Conservation (phyloP, 2,329 filamentous ascomycete species). For the Paecilomyces niveus region DNA sequence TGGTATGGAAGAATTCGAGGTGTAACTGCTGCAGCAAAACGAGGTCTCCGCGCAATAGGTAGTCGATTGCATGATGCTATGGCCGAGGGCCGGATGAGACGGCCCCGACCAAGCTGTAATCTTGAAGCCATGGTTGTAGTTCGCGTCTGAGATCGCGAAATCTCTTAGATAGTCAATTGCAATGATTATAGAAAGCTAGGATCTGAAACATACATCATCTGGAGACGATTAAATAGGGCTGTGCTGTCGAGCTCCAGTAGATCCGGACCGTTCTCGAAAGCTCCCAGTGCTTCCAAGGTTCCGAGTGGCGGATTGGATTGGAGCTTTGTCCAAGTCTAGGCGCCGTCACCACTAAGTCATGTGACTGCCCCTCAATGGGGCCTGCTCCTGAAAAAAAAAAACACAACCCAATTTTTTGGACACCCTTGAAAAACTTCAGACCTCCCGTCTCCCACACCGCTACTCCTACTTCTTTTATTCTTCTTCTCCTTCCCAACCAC, state of each 20-base stretch:
- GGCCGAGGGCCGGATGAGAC: slow-evolving; percentile 20
- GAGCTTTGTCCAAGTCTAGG: slow-evolving; percentile 10
- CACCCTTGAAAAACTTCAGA: slow-evolving; percentile 20
- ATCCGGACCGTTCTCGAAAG: slow-evolving; percentile 25
- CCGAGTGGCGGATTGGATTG: slow-evolving; percentile 26
- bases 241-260: slow-evolving; percentile 10
- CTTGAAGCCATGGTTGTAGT: slow-evolving; percentile 25
- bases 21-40: slow-evolving; percentile 11
- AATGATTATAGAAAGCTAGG: background rate
- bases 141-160: background rate
- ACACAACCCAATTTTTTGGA: slow-evolving; percentile 10
- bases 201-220: background rate
- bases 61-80: slow-evolving; percentile 13
- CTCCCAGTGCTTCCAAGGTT: slow-evolving; percentile 16
- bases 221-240: slow-evolving; percentile 1
- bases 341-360: slow-evolving; percentile 24
- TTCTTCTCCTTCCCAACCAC: slow-evolving; percentile 8
- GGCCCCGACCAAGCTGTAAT: slow-evolving; percentile 22
- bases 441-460: slow-evolving; percentile 14
- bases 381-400: slow-evolving; percentile 14
- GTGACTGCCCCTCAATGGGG: slow-evolving; percentile 11
- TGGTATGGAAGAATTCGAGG: slow-evolving; percentile 4
- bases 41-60: slow-evolving; percentile 12
- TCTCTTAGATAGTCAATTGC: background rate
- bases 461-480: slow-evolving; percentile 10